Conservation (phyloP, 371 early-diverging fungal genomes). For the Apophysomyces trapeziformis region DNA sequence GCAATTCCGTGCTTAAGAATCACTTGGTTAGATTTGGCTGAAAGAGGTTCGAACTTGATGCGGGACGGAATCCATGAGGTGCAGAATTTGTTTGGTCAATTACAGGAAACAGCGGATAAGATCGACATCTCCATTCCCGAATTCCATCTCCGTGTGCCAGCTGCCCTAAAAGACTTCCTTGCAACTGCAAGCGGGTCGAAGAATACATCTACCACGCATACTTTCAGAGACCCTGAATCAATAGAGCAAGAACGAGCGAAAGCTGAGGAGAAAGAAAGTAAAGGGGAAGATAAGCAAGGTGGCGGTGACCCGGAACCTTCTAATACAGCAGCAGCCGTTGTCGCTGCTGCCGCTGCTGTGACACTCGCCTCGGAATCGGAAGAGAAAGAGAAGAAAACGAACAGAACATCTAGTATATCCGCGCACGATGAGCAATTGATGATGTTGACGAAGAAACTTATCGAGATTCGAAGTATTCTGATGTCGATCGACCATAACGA, state of each 20-base stretch:
- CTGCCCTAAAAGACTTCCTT: conserved; percentile 36
- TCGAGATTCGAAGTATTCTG: conserved; percentile 92
- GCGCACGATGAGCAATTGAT: conserved; percentile 76
- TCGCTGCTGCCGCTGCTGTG: conserved; percentile 32
- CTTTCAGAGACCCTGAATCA: conserved; percentile 15
- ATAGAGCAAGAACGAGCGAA: conserved; percentile 8
- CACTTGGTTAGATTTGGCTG: conserved; percentile 36
- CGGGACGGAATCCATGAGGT: conserved; percentile 29
- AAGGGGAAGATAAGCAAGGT: neutral
- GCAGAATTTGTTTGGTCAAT: conserved; percentile 24
- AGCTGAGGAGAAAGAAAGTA: conserved; percentile 8
- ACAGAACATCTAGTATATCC: conserved; percentile 28
- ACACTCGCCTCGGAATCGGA: conserved; percentile 17
- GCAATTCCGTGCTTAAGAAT: neutral
- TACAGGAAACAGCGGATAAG: conserved; percentile 32
- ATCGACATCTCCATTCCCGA: conserved; percentile 48
- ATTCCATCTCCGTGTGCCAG: conserved; percentile 41
- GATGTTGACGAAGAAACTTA: conserved; percentile 89
- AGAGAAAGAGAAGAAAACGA: conserved; percentile 26
- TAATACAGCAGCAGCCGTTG: conserved; percentile 30
- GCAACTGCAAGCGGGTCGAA: conserved; percentile 20
- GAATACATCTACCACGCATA: conserved; percentile 22
- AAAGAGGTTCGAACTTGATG: conserved; percentile 30
- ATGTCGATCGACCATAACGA: conserved; percentile 80
- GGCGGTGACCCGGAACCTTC: conserved; percentile 20